Evolutionary conservation across 2,329 filamentous ascomycete species (phyloP).

Genomic region (Talaromyces albobiverticillius): DNA sequence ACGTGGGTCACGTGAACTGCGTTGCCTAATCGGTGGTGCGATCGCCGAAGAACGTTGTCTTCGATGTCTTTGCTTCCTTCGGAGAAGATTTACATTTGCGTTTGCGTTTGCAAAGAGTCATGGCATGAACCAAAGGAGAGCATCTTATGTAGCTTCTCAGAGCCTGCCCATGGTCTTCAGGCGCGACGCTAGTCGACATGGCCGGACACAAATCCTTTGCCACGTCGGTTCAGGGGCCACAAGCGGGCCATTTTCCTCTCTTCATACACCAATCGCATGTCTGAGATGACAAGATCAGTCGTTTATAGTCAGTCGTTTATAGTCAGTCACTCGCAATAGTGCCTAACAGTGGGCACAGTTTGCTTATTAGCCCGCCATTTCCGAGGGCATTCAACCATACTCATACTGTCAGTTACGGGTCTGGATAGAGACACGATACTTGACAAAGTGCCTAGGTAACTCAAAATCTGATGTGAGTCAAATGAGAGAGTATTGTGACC

Average conservation of each 20-base stretch:
- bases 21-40: background rate
- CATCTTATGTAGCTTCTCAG: background rate
- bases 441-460: background rate
- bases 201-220: constrained; percentile 1
- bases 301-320: background rate
- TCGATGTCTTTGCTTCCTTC: background rate
- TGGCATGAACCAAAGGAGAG: background rate
- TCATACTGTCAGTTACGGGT: background rate
- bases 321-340: background rate
- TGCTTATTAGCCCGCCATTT: background rate
- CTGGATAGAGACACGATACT: background rate
- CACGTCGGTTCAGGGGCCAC: constrained; percentile 9
- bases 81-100: background rate
- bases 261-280: constrained; percentile 9
- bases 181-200: constrained; percentile 1
- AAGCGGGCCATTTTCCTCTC: constrained; percentile 11
- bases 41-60: background rate
- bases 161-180: background rate
- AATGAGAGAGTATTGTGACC: background rate
- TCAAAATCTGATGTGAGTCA: too few species aligned
- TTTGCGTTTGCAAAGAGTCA: too few species aligned
- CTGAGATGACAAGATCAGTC: background rate
- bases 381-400: background rate
- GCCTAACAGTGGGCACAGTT: background rate
- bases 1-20: background rate